These are phyloP conservation scores for Sungouiozyma intestinalis DNA, from an alignment of 805 yeast species.

Conservation along the genomic window DNA sequence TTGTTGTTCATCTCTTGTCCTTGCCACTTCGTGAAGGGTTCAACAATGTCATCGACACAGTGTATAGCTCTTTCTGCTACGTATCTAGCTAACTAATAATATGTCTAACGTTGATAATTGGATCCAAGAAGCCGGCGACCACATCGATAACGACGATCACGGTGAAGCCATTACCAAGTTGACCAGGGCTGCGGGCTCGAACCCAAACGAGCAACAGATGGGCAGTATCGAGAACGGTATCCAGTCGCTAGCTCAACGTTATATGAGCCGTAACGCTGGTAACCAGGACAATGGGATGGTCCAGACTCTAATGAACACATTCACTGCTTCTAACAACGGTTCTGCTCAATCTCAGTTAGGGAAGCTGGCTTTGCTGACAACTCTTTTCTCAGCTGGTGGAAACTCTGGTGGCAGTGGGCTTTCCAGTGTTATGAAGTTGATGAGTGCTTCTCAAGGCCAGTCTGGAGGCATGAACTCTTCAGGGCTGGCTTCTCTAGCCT, in stretches of 20 bases:
- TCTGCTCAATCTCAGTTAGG: slow-evolving; percentile 22
- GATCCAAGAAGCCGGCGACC: slow-evolving; percentile 16
- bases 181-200: slow-evolving; percentile 18
- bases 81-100: no score
- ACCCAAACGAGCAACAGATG: slow-evolving; percentile 17
- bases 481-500: slow-evolving; percentile 19
- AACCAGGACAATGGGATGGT: slow-evolving; percentile 13
- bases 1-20: not conserved
- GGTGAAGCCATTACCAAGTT: slow-evolving; percentile 21
- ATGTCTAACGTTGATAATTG: slow-evolving; percentile 11
- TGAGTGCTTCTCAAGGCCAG: slow-evolving; percentile 7
- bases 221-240: slow-evolving; percentile 18
- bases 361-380: slow-evolving; percentile 21
- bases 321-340: slow-evolving; percentile 15
- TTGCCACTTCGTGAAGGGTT: no score
- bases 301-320: slow-evolving; percentile 13
- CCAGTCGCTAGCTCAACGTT: slow-evolving; percentile 12
- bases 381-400: slow-evolving; percentile 12
- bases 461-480: slow-evolving; percentile 12
- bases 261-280: slow-evolving; percentile 8
- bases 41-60: no score
- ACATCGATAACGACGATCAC: slow-evolving; percentile 16
- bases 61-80: no score
- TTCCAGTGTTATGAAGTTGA: slow-evolving; percentile 16
- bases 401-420: slow-evolving; percentile 13